Percentiles rank a stretch among this genome's conserved stretches.
These are phyloP conservation scores for Colletotrichum lini DNA, from an alignment of 2,329 filamentous ascomycete genomes.

Conservation along the genomic window DNA sequence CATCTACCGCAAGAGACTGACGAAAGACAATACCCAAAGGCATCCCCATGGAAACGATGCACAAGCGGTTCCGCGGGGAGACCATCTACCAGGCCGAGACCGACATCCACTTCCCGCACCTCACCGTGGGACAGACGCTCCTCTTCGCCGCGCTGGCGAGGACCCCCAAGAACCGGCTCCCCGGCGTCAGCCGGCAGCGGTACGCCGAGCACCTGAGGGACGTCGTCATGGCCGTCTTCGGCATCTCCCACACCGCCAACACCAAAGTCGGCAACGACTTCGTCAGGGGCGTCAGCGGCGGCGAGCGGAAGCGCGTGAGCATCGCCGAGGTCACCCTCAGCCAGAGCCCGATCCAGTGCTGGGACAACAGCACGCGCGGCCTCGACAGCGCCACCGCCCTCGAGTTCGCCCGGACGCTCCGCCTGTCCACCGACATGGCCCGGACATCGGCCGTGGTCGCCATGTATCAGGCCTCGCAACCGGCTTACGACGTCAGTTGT, in stretches of 20 bases:
- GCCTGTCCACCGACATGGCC: conserved; percentile 71
- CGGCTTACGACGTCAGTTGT: not conserved
- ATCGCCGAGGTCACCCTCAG: conserved; percentile 73
- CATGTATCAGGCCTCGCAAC: conserved; percentile 58
- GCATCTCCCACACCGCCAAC: conserved; percentile 72
- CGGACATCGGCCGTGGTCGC: conserved; percentile 69
- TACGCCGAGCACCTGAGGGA: conserved; percentile 55
- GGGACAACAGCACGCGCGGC: conserved; percentile 76
- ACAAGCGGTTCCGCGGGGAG: conserved; percentile 64
- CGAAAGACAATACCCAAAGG: conserved; percentile 31
- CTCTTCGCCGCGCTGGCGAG: conserved; percentile 74
- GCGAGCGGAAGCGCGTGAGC: conserved; percentile 76
- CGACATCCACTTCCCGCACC: conserved; percentile 75
- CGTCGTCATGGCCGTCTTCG: conserved; percentile 73
- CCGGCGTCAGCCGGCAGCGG: conserved; percentile 67
- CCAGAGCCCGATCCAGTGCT: conserved; percentile 70
- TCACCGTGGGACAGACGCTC: conserved; percentile 76
- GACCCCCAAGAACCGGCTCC: conserved; percentile 73
- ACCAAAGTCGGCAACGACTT: conserved; percentile 75
- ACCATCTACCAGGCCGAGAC: conserved; percentile 76
- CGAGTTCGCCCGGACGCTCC: conserved; percentile 72
- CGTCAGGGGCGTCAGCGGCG: conserved; percentile 67
- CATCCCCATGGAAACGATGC: conserved; percentile 53
- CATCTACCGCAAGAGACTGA: too few relatives aligned
- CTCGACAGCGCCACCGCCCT: conserved; percentile 74